phyloP scores from a whole-genome alignment of 2,329 filamentous ascomycete genomes.

The Bimuria novae-zelandiae region DNA sequence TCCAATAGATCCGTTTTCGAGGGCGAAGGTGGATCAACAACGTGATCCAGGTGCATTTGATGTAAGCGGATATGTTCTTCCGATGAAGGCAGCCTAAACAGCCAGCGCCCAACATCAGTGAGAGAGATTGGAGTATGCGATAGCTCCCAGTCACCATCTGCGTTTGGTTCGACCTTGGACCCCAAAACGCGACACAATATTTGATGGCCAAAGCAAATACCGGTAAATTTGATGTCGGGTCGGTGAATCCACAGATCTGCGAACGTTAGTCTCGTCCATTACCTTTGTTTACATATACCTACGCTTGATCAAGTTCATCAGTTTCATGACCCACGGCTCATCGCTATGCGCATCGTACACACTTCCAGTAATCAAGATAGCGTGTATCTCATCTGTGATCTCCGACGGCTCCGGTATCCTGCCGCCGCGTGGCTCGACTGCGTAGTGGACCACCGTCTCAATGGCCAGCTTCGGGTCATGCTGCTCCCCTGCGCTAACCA shows the following conservation, averaged over 20 bases:
- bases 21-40: constrained; percentile 40
- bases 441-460: constrained; percentile 60
- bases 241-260: constrained; percentile 56
- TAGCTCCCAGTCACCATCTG: constrained; percentile 53
- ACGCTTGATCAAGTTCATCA: constrained; percentile 54
- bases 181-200: constrained; percentile 52
- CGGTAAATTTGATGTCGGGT: constrained; percentile 56
- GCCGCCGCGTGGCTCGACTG: constrained; percentile 50
- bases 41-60: constrained; percentile 56
- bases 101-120: constrained; percentile 45
- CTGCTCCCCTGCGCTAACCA: constrained; percentile 55
- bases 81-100: constrained; percentile 44
- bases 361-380: constrained; percentile 54
- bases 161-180: constrained; percentile 43
- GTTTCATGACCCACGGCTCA: constrained; percentile 50
- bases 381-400: constrained; percentile 51
- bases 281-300: constrained; percentile 7
- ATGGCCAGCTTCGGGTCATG: constrained; percentile 61
- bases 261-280: constrained; percentile 7
- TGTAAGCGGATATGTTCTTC: constrained; percentile 47
- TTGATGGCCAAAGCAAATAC: constrained; percentile 57
- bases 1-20: constrained; percentile 28
- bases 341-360: constrained; percentile 55
- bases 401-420: constrained; percentile 54
- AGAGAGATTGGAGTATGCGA: constrained; percentile 50